These are phyloP conservation scores for Bruguiera parviflora DNA, from an alignment of 345 rosid species.

Conservation along the genomic window DNA sequence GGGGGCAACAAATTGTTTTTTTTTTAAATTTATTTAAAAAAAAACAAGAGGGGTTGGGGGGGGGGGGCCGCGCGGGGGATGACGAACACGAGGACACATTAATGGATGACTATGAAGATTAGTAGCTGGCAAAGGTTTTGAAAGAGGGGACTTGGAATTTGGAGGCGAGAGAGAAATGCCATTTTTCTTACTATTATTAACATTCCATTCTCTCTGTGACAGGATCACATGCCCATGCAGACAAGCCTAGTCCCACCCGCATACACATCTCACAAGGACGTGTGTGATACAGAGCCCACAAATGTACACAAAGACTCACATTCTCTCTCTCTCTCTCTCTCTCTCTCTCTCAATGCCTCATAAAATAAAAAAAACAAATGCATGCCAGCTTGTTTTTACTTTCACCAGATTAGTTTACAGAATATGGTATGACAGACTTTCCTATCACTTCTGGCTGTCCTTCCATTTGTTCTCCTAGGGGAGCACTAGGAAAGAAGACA, in stretches of 20 bases:
- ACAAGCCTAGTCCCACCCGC: slow-evolving; percentile 60
- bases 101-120: no score
- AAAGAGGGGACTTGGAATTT: neutral
- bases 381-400: neutral
- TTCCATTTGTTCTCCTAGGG: slow-evolving; percentile 37
- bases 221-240: slow-evolving; percentile 56
- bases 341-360: neutral
- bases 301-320: slow-evolving; percentile 1
- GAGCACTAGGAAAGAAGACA: slow-evolving; percentile 13
- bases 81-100: no score
- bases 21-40: no score
- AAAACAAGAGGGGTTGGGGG: no score
- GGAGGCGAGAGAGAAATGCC: neutral
- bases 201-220: slow-evolving; percentile 24
- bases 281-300: slow-evolving; percentile 39
- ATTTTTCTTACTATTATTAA: neutral
- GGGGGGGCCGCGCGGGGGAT: no score
- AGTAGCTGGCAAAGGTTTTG: neutral
- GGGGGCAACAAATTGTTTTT: no score
- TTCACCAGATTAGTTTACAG: neutral
- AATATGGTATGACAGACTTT: slow-evolving; percentile 16
- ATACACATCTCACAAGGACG: slow-evolving; percentile 57
- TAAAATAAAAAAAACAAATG: neutral
- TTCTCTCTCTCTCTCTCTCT: slow-evolving; percentile 5
- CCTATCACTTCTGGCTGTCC: slow-evolving; percentile 34